Conservation (phyloP, 2,329 filamentous ascomycete genomes). For the Dothistroma septosporum region DNA sequence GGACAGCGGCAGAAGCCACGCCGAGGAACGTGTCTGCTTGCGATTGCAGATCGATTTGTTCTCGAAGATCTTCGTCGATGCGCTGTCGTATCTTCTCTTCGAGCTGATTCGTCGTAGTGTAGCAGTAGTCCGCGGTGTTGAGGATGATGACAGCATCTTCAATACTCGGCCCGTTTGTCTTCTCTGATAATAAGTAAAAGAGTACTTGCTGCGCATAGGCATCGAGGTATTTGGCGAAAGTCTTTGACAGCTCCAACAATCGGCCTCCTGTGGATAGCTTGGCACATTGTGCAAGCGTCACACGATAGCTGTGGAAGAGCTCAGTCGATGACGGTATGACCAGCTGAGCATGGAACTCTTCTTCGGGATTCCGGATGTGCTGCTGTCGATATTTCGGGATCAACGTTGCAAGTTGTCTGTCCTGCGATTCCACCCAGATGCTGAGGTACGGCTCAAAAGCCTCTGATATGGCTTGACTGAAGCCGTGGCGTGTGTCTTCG, state of each 20-base stretch:
- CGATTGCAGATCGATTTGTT: constrained; percentile 79
- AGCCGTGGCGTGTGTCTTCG: constrained; percentile 67
- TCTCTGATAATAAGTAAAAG: constrained; percentile 63
- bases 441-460: constrained; percentile 97
- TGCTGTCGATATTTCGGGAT: constrained; percentile 85
- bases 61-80: constrained; percentile 72
- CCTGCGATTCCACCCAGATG: constrained; percentile 94
- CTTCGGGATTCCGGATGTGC: constrained; percentile 72
- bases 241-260: constrained; percentile 76
- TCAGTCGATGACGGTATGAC: constrained; percentile 94
- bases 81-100: constrained; percentile 92
- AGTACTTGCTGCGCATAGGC: constrained; percentile 93
- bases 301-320: constrained; percentile 93
- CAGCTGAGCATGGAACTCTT: constrained; percentile 85
- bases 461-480: constrained; percentile 87
- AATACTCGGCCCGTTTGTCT: constrained; percentile 55
- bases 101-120: constrained; percentile 84
- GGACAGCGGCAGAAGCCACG: constrained; percentile 81
- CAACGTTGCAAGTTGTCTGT: constrained; percentile 76
- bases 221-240: constrained; percentile 88
- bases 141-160: constrained; percentile 81
- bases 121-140: constrained; percentile 97
- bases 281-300: constrained; percentile 87
- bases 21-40: constrained; percentile 95
- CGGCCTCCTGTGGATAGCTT: constrained; percentile 90